Percentiles rank a stretch among this genome's conserved stretches.
Conservation (phyloP, 495 filamentous ascomycete species). For the Aspergillus leporis region DNA sequence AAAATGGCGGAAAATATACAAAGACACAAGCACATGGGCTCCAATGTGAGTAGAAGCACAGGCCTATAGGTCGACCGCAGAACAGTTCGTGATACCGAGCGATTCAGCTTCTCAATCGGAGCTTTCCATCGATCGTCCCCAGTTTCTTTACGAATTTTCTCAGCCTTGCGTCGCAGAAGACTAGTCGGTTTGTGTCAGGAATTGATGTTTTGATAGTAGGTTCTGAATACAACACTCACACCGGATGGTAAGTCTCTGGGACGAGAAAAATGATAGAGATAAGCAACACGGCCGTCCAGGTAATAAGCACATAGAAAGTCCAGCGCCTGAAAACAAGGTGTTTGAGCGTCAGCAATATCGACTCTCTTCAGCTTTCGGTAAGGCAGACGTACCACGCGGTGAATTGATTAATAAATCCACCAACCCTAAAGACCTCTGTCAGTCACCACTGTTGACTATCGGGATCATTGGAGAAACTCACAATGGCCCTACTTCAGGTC, state of each 20-base stretch:
- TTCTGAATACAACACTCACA: slow-evolving; percentile 36
- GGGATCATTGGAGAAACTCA: slow-evolving; percentile 53
- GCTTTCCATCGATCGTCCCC: slow-evolving; percentile 75
- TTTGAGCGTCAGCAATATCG: slow-evolving; percentile 15
- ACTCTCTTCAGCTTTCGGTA: neutral
- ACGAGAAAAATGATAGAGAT: slow-evolving; percentile 68
- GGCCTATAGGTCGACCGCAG: slow-evolving; percentile 72
- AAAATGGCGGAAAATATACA: slow-evolving; percentile 84
- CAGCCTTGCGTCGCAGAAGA: slow-evolving; percentile 74
- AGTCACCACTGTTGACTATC: slow-evolving; percentile 25
- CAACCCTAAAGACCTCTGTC: slow-evolving; percentile 34
- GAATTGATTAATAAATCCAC: slow-evolving; percentile 77
- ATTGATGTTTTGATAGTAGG: neutral
- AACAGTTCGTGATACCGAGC: slow-evolving; percentile 71
- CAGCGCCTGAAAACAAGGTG: slow-evolving; percentile 56
- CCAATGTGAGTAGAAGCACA: slow-evolving; percentile 76
- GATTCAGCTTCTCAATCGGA: slow-evolving; percentile 75
- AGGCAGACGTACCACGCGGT: slow-evolving; percentile 59
- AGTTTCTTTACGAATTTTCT: slow-evolving; percentile 68
- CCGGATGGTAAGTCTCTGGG: slow-evolving; percentile 88
- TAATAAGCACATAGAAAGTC: slow-evolving; percentile 85
- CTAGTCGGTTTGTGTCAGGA: slow-evolving; percentile 41
- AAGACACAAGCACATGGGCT: slow-evolving; percentile 85
- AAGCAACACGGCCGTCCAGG: slow-evolving; percentile 71
- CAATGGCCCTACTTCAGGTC: slow-evolving; percentile 52